Base-by-base conservation (phyloP, 345 rosid species). In the Passiflora organensis region DNA sequence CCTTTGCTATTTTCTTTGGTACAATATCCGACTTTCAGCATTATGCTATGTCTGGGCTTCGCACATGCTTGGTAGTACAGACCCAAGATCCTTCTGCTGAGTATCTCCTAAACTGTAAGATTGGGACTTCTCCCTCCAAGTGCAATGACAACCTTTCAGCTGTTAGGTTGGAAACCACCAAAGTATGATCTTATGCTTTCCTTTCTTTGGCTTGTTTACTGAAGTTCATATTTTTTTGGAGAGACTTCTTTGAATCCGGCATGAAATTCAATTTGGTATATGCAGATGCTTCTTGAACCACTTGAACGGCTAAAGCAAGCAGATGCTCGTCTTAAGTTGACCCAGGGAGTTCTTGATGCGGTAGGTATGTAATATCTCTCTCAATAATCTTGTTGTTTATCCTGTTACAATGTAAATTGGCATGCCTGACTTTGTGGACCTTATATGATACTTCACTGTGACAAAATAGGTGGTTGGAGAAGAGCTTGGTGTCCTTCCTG, bases 401-500 rank as follows among this genome's bases (percentile, higher is more conserved):
- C 22, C 3, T 28, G 3, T 28, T 28, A 10, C 28, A 28, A 4
- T 8, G 8, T 28, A 28, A 3, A 28, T 28, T 28, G 34, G 3
- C 34, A 28, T 28, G 34, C 34, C 8, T 41, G n/a, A 0, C 43
- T 8, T 41, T 41, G 34, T 28, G n/a, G 15, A 14, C 2, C 36
- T 32, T 39, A 34, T n/a, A 21, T 28, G 10, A 63, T 55, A 9
- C 38, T 69, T 28, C 11, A 45, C 22, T 70, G 25, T 9, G 24
- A 23, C 57, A 56, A 72, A 53, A 65, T 76, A 91, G 98, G 84
- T 91, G 56, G 98, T 87, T 46, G 98, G 93, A 63, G 90, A 87
- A 82, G 98, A 91, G 82, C 86, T 91, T 32, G 95, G 95, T 25
- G 86, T 91, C 68, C 96, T 91, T 70, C 98, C 94, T 51, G 96